A percentile compares a stretch with the other conserved stretches of the same genome.
phyloP scores from a whole-genome alignment of 176 grass and related monocot genomes.

The Triticum aestivum region DNA sequence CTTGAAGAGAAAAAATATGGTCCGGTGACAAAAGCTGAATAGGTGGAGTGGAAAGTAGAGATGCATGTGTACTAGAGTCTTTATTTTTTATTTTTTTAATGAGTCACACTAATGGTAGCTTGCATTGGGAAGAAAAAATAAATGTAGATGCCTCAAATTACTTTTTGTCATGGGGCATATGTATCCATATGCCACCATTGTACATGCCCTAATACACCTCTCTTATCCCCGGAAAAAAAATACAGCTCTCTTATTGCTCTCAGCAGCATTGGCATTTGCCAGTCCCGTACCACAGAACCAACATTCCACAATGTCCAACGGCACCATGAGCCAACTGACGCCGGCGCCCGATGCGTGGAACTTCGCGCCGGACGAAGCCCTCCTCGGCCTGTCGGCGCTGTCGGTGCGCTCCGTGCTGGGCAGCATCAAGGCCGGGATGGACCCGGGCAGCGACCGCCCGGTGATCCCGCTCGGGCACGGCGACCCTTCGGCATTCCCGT shows the following conservation, averaged over 20 bases:
- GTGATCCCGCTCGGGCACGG: conserved; percentile 59
- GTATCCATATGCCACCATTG: too few relatives aligned
- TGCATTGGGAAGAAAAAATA: too few relatives aligned
- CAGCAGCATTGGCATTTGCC: neutral
- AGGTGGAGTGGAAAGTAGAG: too few relatives aligned
- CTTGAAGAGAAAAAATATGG: too few relatives aligned
- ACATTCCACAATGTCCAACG: conserved; percentile 21
- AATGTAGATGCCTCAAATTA: too few relatives aligned
- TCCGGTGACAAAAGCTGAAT: too few relatives aligned
- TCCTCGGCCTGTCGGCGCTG: conserved; percentile 33
- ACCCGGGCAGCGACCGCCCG: neutral
- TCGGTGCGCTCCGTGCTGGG: conserved; percentile 52
- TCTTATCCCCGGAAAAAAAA: too few relatives aligned
- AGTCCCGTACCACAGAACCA: neutral
- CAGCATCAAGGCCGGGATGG: conserved; percentile 39
- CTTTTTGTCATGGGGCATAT: too few relatives aligned
- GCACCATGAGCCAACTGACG: neutral
- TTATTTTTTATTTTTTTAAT: too few relatives aligned
- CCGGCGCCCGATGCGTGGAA: conserved; percentile 26
- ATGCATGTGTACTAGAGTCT: too few relatives aligned
- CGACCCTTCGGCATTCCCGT: conserved; percentile 57
- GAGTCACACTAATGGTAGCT: too few relatives aligned
- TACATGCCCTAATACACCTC: too few relatives aligned
- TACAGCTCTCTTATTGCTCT: neutral
- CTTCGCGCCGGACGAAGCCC: conserved; percentile 33